Evolutionary conservation across 148 eudicot species (phyloP), one percentile per base, ranked within the genome.

Genomic region (Beta vulgaris): DNA sequence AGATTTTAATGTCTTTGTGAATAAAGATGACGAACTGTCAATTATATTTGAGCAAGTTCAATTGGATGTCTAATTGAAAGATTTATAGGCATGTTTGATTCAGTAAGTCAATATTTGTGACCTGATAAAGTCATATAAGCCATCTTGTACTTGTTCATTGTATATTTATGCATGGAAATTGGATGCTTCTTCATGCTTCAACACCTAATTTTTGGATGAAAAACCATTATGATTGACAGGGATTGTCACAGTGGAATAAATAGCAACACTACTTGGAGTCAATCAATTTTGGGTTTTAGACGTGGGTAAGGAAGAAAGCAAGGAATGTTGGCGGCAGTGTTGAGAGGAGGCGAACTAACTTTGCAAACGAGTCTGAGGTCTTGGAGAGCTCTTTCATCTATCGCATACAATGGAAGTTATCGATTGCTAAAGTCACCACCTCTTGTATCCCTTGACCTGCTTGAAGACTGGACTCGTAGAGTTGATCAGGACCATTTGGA

Each of bases 401-500:
- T 64, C 19, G 60, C 63, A 15, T 23, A 48, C 34, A 68, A 60
- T 48, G 75, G 62, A 54, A 46, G 75, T 34, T 60, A 51, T 71
- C 69, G 29, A 26, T 73, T 79, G 29, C 69, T 79, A 21, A 59
- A 29, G 63, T 79, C 78, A 37, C 82, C 82, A 21, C 25, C 82
- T 68, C 82, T 79, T 60, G 36, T 79, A 18, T 68, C 78, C 34
- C 74, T 79, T 40, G 82, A 79, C 34, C 29, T 74, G 21, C 74
- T 73, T 46, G 82, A 79, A 34, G 74, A 79, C 23, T 79, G 82
- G 82, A 79, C 63, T 48, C 14, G 15, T 60, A 59, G 28, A 36
- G 42, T 62, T 74, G 51, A 66, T 25, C 19, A n/a, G 13, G 48
- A 40, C 16, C 9, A 29, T 25, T 62, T 36, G 25, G 43, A 68